phyloP scores from a whole-genome alignment of 805 yeast species.

The Pichia californica region DNA sequence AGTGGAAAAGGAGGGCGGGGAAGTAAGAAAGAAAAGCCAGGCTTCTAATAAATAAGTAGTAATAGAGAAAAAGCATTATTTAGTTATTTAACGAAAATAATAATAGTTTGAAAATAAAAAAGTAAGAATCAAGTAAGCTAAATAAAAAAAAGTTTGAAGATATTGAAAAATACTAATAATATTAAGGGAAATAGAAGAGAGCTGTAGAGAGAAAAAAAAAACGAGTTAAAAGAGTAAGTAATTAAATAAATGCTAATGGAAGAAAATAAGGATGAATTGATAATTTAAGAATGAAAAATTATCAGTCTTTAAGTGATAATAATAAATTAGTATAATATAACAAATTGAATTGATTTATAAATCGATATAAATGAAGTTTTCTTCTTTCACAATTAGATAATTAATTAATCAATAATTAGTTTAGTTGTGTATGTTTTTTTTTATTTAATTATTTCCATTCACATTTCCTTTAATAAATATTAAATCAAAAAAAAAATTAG shows the following conservation, averaged over 20 bases:
- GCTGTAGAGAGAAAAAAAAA: not conserved
- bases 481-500: not conserved
- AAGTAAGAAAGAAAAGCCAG: not conserved
- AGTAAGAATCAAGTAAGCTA: not conserved
- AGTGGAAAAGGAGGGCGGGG: too few species aligned
- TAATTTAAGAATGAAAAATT: too few species aligned
- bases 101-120: not conserved
- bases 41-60: not conserved
- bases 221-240: not conserved
- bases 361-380: too few species aligned
- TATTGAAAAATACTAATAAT: not conserved
- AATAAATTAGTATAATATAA: too few species aligned
- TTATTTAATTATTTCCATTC: too few species aligned
- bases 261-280: not conserved
- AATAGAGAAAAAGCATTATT: constrained; percentile 1
- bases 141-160: constrained; percentile 2
- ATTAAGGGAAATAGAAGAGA: not conserved
- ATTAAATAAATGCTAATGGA: not conserved
- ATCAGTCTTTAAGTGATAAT: too few species aligned
- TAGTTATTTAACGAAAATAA: constrained; percentile 2
- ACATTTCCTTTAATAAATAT: too few species aligned
- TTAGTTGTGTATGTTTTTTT: too few species aligned
- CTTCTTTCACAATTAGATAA: too few species aligned
- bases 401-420: too few species aligned
- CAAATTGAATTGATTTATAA: too few species aligned